Conservation (phyloP, 176 grass and related monocot species). For the Oryza nivara region DNA sequence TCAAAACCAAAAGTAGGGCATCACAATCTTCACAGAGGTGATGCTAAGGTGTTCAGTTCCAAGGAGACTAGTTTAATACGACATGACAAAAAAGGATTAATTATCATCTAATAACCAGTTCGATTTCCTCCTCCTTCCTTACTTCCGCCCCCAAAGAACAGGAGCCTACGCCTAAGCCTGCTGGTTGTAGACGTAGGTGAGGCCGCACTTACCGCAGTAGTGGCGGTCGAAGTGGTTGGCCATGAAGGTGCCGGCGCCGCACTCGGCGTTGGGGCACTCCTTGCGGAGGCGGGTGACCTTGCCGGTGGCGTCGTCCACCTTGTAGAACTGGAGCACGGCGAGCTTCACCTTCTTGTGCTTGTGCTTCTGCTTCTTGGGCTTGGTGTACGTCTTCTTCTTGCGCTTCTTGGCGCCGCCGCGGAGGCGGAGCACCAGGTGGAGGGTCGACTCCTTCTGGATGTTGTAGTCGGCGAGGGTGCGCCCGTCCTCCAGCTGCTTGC, state of each 20-base stretch:
- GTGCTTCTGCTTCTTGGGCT: slow-evolving; percentile 77
- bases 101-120: slow-evolving; percentile 12
- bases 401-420: slow-evolving; percentile 62
- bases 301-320: slow-evolving; percentile 63
- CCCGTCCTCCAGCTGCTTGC: slow-evolving; percentile 77
- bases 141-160: neutral
- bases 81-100: neutral
- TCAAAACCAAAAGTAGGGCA: slow-evolving; percentile 31
- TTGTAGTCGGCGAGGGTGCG: slow-evolving; percentile 82
- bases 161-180: slow-evolving; percentile 31
- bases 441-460: slow-evolving; percentile 79
- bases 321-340: slow-evolving; percentile 81
- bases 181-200: slow-evolving; percentile 82
- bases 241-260: slow-evolving; percentile 76
- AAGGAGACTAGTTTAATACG: slow-evolving; percentile 30
- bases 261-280: slow-evolving; percentile 81
- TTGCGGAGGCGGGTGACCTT: slow-evolving; percentile 80
- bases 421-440: slow-evolving; percentile 72
- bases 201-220: slow-evolving; percentile 80
- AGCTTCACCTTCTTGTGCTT: slow-evolving; percentile 83
- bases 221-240: slow-evolving; percentile 86
- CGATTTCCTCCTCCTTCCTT: neutral
- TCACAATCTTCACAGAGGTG: slow-evolving; percentile 28
- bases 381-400: slow-evolving; percentile 88
- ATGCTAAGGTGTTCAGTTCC: slow-evolving; percentile 32